Base-by-base conservation (phyloP, 2,329 filamentous ascomycete species). In the Conoideocrella luteorostrata region DNA sequence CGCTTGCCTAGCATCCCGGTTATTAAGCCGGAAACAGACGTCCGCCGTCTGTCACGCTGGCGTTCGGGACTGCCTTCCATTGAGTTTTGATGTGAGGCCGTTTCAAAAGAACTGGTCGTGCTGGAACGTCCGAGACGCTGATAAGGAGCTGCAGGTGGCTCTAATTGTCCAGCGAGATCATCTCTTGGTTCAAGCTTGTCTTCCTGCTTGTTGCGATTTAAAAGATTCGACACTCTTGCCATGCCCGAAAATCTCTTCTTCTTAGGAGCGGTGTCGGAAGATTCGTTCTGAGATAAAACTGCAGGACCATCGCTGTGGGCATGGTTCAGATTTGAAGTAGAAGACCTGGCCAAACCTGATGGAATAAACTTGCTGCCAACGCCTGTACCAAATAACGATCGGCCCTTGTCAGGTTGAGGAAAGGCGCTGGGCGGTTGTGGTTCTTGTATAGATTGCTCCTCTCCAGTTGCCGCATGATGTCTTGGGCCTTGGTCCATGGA, bases 241-340 rank as follows among this genome's bases (percentile, higher is more conserved):
- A 65, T 52, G 15, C 59, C 65, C 0, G 72, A 74, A 46, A 76
- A 70, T 10, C 72, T 62, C 48, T 71, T 74, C 57, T 71, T 75
- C 12, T 50, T 45, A 4, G 51, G 42, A 20, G 46, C 39, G 13
- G 44, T 45, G 13, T 49, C 42, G 32, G 46, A 39, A 30, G 40
- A 32, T 24, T 32, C 41, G 5, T 41, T 20, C 24, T 7, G 24
- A 33, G 32, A 33, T 30, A 28, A 42, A 28, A 20, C 43, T 48
- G n/a, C 44, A n/a, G n/a, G 12, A 3, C 18, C 11, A 15, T n/a
- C 15, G 18, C 20, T 32, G n/a, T 18, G 37, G 21, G 57, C 56
- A 6, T 52, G 49, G 7, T 51, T 41, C 7, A 56, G 24, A 21
- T 46, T 55, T 2, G 58, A 55, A 5, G 48, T 52, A 12, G 51